Evolutionary conservation across 306 rosid species (phyloP).

Genomic region (Dryas octopetala): DNA sequence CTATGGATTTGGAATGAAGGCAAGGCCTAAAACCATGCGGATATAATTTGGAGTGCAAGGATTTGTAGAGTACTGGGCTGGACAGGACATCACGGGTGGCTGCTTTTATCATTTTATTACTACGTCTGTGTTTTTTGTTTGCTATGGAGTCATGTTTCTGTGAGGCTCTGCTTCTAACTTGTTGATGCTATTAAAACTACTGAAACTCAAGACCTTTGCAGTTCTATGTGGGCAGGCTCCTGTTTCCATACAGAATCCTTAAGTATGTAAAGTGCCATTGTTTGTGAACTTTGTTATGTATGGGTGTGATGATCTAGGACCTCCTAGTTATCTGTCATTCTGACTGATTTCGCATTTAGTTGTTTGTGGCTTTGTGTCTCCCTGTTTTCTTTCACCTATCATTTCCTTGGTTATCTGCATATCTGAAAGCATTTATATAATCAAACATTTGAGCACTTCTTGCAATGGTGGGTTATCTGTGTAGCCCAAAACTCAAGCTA

Average conservation of each 20-base stretch:
- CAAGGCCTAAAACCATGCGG: constrained; percentile 9
- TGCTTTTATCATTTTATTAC: constrained; percentile 32
- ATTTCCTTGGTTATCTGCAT: too few species aligned
- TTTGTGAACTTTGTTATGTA: constrained; percentile 35
- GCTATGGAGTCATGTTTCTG: constrained; percentile 34
- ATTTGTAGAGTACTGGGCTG: constrained; percentile 33
- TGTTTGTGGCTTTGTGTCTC: neutral
- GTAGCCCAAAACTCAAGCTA: too few species aligned
- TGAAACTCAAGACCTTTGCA: constrained; percentile 27
- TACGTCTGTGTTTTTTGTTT: constrained; percentile 27
- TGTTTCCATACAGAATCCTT: constrained; percentile 36
- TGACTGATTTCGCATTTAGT: neutral
- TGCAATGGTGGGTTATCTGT: too few species aligned
- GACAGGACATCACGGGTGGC: constrained; percentile 37
- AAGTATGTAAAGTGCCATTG: constrained; percentile 45
- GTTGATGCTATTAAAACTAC: constrained; percentile 16
- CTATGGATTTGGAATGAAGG: constrained; percentile 26
- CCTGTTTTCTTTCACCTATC: too few species aligned
- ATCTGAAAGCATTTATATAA: too few species aligned
- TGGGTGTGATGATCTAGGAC: constrained; percentile 28
- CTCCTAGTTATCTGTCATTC: constrained; percentile 20
- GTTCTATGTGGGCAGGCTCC: constrained; percentile 30
- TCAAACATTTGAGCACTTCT: too few species aligned
- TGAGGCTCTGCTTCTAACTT: constrained; percentile 34
- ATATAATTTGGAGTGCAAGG: constrained; percentile 22